These are phyloP conservation scores for Telopea speciosissima DNA, from an alignment of 177 flowering plant species.

Conservation along the genomic window DNA sequence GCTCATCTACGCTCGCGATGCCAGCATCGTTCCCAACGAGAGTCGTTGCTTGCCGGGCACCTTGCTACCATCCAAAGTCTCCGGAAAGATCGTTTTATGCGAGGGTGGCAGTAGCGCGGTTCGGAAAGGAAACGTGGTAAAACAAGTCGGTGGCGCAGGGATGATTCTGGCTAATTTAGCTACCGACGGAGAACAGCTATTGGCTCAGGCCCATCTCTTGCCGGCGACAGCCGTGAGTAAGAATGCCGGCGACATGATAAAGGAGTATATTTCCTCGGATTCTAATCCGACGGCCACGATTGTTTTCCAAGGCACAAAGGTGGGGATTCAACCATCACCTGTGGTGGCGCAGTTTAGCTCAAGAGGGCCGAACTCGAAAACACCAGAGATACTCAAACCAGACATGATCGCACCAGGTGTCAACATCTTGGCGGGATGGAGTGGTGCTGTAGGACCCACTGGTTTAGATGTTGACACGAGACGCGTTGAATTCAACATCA, in stretches of 20 bases:
- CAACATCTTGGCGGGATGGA: constrained; percentile 65
- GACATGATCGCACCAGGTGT: constrained; percentile 71
- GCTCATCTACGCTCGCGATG: constrained; percentile 42
- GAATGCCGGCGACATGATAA: constrained; percentile 37
- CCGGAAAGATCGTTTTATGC: constrained; percentile 68
- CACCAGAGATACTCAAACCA: constrained; percentile 56
- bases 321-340: constrained; percentile 60
- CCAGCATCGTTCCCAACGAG: constrained; percentile 29
- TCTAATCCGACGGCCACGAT: constrained; percentile 45
- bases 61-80: constrained; percentile 35
- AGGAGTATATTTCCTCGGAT: constrained; percentile 10
- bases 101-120: constrained; percentile 47
- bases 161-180: constrained; percentile 56
- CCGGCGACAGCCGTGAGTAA: constrained; percentile 59
- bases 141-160: constrained; percentile 59
- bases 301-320: constrained; percentile 46
- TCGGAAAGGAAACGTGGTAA: constrained; percentile 50
- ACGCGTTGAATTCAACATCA: constrained; percentile 60
- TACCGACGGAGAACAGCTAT: constrained; percentile 52
- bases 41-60: constrained; percentile 41
- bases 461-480: constrained; percentile 37
- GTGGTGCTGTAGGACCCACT: constrained; percentile 45
- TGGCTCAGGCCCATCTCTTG: constrained; percentile 60
- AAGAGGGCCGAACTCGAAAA: constrained; percentile 18
- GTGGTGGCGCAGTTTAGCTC: constrained; percentile 64